phyloP scores from a whole-genome alignment of 2,329 filamentous ascomycete genomes.

The Bipolaris oryzae region DNA sequence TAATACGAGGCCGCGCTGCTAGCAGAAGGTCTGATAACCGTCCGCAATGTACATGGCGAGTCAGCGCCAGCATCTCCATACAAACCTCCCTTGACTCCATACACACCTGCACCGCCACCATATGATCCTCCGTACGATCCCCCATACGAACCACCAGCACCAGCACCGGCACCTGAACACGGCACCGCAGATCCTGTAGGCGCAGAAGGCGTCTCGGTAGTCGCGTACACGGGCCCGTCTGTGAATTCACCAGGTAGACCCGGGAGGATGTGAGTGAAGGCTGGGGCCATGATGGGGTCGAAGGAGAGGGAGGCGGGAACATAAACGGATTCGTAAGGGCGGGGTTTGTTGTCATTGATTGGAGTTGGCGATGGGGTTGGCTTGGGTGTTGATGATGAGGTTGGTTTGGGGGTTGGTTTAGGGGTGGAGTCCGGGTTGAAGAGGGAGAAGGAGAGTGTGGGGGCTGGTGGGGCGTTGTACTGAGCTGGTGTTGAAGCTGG shows the following conservation, averaged over 20 bases:
- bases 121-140: constrained; percentile 8
- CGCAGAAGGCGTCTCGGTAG: background rate
- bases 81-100: background rate
- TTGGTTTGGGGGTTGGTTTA: background rate
- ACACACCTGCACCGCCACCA: constrained; percentile 1
- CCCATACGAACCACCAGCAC: background rate
- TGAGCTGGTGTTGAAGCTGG: background rate
- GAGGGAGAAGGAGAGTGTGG: background rate
- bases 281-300: constrained; percentile 23
- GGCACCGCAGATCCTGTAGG: background rate
- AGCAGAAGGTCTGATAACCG: constrained; percentile 29
- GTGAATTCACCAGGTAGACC: background rate
- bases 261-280: constrained; percentile 20
- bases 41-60: constrained; percentile 32
- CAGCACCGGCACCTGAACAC: background rate
- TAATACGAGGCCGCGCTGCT: background rate
- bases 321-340: constrained; percentile 20
- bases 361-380: background rate
- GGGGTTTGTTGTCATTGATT: constrained; percentile 17
- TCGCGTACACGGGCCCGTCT: background rate
- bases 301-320: constrained; percentile 25
- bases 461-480: background rate
- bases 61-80: constrained; percentile 11
- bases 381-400: background rate
- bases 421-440: background rate